Base-by-base conservation (phyloP, 106 monocot species). In the Dendrobium officinale region DNA sequence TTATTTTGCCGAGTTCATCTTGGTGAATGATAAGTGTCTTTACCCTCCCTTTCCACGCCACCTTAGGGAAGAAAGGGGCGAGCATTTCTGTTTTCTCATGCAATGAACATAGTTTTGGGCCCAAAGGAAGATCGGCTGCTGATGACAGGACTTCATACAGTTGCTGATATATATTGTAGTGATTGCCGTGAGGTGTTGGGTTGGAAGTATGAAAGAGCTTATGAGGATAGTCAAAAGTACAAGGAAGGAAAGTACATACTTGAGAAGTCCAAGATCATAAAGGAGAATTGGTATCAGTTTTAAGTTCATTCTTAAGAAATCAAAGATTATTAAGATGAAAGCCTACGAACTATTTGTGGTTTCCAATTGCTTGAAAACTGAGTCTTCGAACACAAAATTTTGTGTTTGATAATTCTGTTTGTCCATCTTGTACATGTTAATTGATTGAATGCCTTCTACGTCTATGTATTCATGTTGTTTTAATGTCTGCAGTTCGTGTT, bases 161-260 rank as follows among this genome's bases (percentile, higher is more conserved):
- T 95, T 49, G 92, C 92, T 22, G 95, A 95, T 75, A 92, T 95
- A 41, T 91, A 77, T 80, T 95, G 95, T 75, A n/a, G 76, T 6
- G 95, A 95, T 82, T 95, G 95, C 85, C 92, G 86, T 17, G 89
- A 85, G 75, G 87, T 95, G 27, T 70, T 95, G 78, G 95, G 95
- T 40, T 92, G 87, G 91, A 93, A 93, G 80, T 93, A 93, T 79
- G 90, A 93, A 68, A 79, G 88, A 58, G 93, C 95, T 49, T 95
- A 91, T 67, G 92, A 92, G 79, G 92, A 89, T 78, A 88, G 87
- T n/a, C 90, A 88, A 79, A 92, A 86, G 83, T 92, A 94, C 74
- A 94, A 94, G 79, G 94, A 94, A 85, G 91, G 94, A 17, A 95
- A 95, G 78, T 95, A 88, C 84, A 95, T 95, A 76, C 83, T 95